Conservation (phyloP, 306 rosid species). For the Prosopis cineraria region DNA sequence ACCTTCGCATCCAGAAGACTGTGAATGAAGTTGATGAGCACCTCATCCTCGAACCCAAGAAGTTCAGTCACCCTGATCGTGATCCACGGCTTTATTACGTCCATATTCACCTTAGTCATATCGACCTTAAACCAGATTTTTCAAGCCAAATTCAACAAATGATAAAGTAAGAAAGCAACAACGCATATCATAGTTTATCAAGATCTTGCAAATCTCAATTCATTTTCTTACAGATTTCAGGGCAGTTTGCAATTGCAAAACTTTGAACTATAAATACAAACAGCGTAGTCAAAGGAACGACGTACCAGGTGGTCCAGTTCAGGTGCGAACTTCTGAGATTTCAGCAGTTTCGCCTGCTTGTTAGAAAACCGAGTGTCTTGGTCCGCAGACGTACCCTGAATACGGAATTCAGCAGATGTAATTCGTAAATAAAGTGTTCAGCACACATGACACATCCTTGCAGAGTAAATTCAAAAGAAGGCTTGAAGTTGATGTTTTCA, state of each 20-base stretch:
- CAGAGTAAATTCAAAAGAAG: background rate
- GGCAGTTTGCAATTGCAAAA: background rate
- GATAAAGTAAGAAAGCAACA: background rate
- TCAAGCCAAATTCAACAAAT: slow-evolving; percentile 16
- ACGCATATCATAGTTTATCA: background rate
- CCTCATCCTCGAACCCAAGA: slow-evolving; percentile 98
- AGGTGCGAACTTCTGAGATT: slow-evolving; percentile 95
- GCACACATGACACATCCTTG: background rate
- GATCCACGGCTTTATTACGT: slow-evolving; percentile 89
- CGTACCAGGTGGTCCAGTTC: slow-evolving; percentile 93
- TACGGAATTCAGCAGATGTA: slow-evolving; percentile 22
- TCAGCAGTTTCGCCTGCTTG: slow-evolving; percentile 93
- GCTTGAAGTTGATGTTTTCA: background rate
- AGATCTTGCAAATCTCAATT: slow-evolving; percentile 9
- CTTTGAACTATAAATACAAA: background rate
- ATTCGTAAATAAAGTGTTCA: slow-evolving; percentile 12
- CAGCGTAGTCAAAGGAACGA: slow-evolving; percentile 33
- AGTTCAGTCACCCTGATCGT: slow-evolving; percentile 87
- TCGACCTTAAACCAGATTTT: slow-evolving; percentile 70
- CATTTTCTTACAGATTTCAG: slow-evolving; percentile 4
- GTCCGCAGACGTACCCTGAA: slow-evolving; percentile 93
- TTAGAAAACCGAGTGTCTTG: slow-evolving; percentile 98
- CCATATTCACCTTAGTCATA: slow-evolving; percentile 88
- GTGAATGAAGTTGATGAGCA: slow-evolving; percentile 92
- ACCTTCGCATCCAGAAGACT: slow-evolving; percentile 95